Evolutionary conservation across 75 land plant genomes (phyloP).

Genomic region (Chamaecyparis obtusa): DNA sequence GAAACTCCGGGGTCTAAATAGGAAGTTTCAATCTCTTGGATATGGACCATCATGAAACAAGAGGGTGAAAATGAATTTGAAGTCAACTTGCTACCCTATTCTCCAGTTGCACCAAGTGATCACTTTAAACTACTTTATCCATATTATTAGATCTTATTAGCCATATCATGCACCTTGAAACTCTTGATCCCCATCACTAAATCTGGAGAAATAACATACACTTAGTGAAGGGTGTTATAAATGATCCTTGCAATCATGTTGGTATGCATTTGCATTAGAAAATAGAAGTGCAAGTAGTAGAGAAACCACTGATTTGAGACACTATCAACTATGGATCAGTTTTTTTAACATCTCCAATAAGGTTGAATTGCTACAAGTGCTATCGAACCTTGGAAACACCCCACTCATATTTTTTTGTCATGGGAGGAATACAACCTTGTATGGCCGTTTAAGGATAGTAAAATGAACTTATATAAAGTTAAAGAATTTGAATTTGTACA

Average conservation of each 20-base stretch:
- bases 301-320: background rate
- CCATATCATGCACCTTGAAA: background rate
- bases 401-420: background rate
- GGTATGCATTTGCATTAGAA: background rate
- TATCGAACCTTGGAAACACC: background rate
- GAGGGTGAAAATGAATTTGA: background rate
- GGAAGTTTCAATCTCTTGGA: background rate
- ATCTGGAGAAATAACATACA: too few relatives aligned
- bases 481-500: background rate
- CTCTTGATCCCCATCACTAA: background rate
- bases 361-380: background rate
- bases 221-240: background rate
- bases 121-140: background rate
- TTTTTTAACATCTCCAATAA: background rate
- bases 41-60: background rate
- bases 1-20: background rate
- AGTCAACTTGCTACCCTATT: background rate
- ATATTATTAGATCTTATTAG: background rate
- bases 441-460: background rate
- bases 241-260: background rate
- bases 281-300: background rate
- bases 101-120: background rate
- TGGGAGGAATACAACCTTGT: background rate
- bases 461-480: background rate
- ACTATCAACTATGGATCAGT: background rate